Evolutionary conservation across 192 early-diverging fungal species (phyloP).

Genomic region (Kappamyces sp.): DNA sequence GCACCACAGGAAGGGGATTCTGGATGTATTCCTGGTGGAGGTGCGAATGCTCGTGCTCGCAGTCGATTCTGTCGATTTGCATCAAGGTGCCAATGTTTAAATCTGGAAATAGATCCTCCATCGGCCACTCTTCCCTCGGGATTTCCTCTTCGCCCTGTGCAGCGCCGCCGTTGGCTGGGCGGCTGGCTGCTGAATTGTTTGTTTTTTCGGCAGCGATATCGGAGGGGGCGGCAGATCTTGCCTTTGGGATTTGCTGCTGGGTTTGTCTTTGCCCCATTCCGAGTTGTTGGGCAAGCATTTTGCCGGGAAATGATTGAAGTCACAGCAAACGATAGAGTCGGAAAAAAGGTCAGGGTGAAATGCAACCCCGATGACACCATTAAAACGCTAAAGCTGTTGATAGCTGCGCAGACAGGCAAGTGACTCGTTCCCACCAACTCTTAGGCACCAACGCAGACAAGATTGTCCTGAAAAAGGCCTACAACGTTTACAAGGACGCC

Average conservation of each 20-base stretch:
- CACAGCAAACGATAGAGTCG: slow-evolving; percentile 78
- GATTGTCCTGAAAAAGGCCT: slow-evolving; percentile 83
- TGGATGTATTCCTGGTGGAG: background rate
- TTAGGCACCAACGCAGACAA: slow-evolving; percentile 68
- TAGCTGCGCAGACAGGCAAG: slow-evolving; percentile 76
- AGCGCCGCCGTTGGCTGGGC: too few relatives aligned
- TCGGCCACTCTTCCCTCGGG: slow-evolving; percentile 8
- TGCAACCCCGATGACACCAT: slow-evolving; percentile 79
- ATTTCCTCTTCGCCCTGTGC: background rate
- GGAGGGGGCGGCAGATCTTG: too few relatives aligned
- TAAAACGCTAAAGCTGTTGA: slow-evolving; percentile 76
- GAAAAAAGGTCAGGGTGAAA: slow-evolving; percentile 85
- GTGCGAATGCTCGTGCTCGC: background rate
- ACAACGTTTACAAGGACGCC: slow-evolving; percentile 78
- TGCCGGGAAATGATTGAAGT: slow-evolving; percentile 55
- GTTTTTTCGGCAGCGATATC: too few relatives aligned
- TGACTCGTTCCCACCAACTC: too few relatives aligned
- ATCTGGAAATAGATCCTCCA: slow-evolving; percentile 15
- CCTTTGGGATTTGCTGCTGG: too few relatives aligned
- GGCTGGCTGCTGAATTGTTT: too few relatives aligned
- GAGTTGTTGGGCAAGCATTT: too few relatives aligned
- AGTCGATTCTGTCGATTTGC: background rate
- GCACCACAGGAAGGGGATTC: background rate
- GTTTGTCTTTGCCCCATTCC: too few relatives aligned
- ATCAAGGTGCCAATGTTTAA: background rate